These are phyloP conservation scores for Dioszegia hungarica DNA, from an alignment of 768 basidiomycete genomes.

Conservation along the genomic window DNA sequence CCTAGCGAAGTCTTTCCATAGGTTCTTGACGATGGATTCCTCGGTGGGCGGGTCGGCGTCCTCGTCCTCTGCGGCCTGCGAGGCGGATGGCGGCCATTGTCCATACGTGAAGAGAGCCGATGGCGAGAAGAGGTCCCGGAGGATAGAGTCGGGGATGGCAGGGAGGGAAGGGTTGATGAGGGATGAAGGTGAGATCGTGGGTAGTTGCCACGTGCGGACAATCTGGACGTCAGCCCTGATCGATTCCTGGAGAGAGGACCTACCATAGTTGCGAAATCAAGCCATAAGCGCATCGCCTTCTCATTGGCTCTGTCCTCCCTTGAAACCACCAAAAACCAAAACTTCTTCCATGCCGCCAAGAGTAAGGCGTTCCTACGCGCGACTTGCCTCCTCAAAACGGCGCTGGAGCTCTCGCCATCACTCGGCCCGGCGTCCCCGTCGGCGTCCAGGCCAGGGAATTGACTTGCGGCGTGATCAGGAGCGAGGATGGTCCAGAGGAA, in stretches of 20 bases:
- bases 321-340: constrained; percentile 31
- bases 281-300: constrained; percentile 25
- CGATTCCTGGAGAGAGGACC: background rate
- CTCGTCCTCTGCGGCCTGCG: too few relatives aligned
- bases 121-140: constrained; percentile 26
- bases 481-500: constrained; percentile 27
- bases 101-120: constrained; percentile 23
- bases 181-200: constrained; percentile 6
- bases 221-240: constrained; percentile 13
- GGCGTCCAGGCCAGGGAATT: background rate
- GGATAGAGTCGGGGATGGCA: background rate
- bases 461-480: constrained; percentile 25
- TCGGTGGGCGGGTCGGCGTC: too few relatives aligned
- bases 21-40: background rate
- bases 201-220: constrained; percentile 8
- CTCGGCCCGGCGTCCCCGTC: constrained; percentile 6
- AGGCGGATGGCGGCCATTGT: constrained; percentile 22
- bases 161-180: constrained; percentile 6
- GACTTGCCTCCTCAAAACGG: background rate
- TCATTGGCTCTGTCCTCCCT: constrained; percentile 12
- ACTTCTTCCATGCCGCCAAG: constrained; percentile 30
- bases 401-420: background rate
- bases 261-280: constrained; percentile 38
- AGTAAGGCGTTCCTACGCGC: constrained; percentile 25
- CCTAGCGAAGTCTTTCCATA: background rate